A percentile compares a stretch with the other conserved stretches of the same genome.
Evolutionary conservation across 2,329 filamentous ascomycete genomes (phyloP).

Genomic region (Colletotrichum cereale): DNA sequence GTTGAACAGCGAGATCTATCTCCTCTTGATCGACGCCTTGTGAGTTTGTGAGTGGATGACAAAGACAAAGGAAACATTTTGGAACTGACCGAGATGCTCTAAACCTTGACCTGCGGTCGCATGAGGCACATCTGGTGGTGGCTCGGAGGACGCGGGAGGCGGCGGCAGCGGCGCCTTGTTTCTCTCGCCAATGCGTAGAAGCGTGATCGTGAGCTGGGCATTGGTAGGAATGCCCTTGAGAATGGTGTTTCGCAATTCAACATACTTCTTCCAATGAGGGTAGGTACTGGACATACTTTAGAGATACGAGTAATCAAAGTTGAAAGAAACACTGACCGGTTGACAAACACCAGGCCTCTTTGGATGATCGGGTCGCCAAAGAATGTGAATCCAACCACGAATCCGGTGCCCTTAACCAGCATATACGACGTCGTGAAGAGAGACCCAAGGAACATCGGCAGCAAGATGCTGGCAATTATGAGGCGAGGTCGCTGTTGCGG

Average conservation of each 20-base stretch:
- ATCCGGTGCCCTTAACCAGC: constrained; percentile 73
- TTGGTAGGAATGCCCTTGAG: constrained; percentile 89
- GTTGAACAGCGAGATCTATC: constrained; percentile 71
- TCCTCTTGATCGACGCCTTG: constrained; percentile 71
- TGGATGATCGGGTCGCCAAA: constrained; percentile 83
- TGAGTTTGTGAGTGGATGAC: constrained; percentile 42
- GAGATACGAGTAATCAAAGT: constrained; percentile 40
- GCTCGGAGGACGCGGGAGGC: constrained; percentile 54
- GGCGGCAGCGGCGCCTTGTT: constrained; percentile 84
- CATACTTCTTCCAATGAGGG: constrained; percentile 80
- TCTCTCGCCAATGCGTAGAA: constrained; percentile 84
- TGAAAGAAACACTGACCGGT: constrained; percentile 56
- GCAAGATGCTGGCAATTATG: constrained; percentile 65
- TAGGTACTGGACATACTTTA: constrained; percentile 55
- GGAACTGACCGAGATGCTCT: constrained; percentile 50
- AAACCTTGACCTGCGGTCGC: constrained; percentile 57
- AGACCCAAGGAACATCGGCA: constrained; percentile 65
- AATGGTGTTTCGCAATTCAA: constrained; percentile 80
- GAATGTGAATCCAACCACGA: constrained; percentile 79
- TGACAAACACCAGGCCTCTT: constrained; percentile 69
- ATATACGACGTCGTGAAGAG: constrained; percentile 69
- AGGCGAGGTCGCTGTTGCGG: constrained; percentile 64
- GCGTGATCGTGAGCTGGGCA: constrained; percentile 83
- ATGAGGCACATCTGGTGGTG: constrained; percentile 56
- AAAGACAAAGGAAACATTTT: not conserved